Evolutionary conservation across 2,329 filamentous ascomycete species (phyloP), one percentile per base, ranked within the genome.

Genomic region (Furcasterigmium furcatum): DNA sequence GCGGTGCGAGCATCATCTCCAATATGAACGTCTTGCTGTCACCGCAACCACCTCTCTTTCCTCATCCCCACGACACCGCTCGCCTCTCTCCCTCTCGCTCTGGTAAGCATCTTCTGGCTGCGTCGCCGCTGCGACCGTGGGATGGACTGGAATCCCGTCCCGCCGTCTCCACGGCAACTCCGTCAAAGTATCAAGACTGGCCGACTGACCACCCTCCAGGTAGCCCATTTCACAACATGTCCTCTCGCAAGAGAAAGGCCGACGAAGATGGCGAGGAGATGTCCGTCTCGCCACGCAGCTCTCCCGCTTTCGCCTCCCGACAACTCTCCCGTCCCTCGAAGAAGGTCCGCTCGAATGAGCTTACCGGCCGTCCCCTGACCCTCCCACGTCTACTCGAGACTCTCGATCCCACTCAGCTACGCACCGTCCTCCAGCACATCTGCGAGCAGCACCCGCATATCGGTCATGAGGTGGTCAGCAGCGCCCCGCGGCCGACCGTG

Each of bases 401-500:
- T 1, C 81, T 99, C 38, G 89, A 95, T 59, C 85, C 85, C 49
- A 80, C 88, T 48, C 88, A 95, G 54, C 79, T 99, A 59, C 85
- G 92, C 55, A 83, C 82, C 29, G 84, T 96, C 2, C 78, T 99
- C n/a, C 88, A 91, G 63, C 85, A 87, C 45, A 88, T 99, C 61
- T 96, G 91, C 71, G 88, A 95, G 59, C 83, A 87, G 55, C 90
- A 95, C 61, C 90, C 91, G 4, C 84, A 88, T 53, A 87, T 99
- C 51, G 85, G 85, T 44, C 81, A 88, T 43, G 91, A 97, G 65
- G 87, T 99, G 38, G 82, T 91, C 25, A 79, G 84, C 44, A 83
- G 85, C 43, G 91, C 92, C 36, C 94, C 94, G 47, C 83, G 88
- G n/a, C 94, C 94, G 1, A 90, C 88, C 29, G 88, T 94, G 44